A percentile compares a stretch with the other conserved stretches of the same genome.
Evolutionary conservation across 345 rosid genomes (phyloP).

Genomic region (Salix brachista): DNA sequence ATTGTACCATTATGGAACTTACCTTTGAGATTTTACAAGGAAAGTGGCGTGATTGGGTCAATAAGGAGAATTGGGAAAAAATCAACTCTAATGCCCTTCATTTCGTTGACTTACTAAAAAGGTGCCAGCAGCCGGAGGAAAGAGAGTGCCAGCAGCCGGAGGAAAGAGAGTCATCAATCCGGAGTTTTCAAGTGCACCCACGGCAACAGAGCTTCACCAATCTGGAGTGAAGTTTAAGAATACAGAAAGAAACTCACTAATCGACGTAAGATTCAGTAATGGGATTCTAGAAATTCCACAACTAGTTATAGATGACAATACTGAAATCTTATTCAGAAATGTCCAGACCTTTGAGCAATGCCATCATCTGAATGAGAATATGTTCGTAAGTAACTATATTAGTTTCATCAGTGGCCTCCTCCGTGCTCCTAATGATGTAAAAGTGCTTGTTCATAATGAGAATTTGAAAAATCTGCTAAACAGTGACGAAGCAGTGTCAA

Average conservation of each 20-base stretch:
- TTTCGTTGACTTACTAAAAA: too few relatives aligned
- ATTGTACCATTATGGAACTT: background rate
- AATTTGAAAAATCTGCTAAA: background rate
- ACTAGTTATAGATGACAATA: rapidly evolving
- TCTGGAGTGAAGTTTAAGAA: conserved; percentile 8
- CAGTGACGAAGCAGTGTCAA: background rate
- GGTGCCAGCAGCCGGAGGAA: too few relatives aligned
- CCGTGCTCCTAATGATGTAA: background rate
- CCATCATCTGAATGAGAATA: rapidly evolving
- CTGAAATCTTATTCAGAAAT: conserved; percentile 2
- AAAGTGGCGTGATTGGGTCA: too few relatives aligned
- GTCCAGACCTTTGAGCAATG: conserved; percentile 17
- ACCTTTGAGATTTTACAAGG: too few relatives aligned
- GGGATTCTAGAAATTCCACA: conserved; percentile 21
- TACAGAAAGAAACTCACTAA: background rate
- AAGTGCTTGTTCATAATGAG: background rate
- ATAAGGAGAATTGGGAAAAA: too few relatives aligned
- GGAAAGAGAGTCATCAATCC: too few relatives aligned
- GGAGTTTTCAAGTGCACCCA: background rate
- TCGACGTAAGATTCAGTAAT: conserved; percentile 10
- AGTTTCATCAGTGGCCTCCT: background rate
- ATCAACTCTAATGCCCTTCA: too few relatives aligned
- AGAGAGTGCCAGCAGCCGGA: too few relatives aligned
- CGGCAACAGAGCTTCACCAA: conserved; percentile 1
- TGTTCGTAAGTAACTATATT: background rate